Percentiles rank a stretch among this genome's conserved stretches.
phyloP scores from a whole-genome alignment of 2,329 filamentous ascomycete genomes.

The Neonectria magnoliae region DNA sequence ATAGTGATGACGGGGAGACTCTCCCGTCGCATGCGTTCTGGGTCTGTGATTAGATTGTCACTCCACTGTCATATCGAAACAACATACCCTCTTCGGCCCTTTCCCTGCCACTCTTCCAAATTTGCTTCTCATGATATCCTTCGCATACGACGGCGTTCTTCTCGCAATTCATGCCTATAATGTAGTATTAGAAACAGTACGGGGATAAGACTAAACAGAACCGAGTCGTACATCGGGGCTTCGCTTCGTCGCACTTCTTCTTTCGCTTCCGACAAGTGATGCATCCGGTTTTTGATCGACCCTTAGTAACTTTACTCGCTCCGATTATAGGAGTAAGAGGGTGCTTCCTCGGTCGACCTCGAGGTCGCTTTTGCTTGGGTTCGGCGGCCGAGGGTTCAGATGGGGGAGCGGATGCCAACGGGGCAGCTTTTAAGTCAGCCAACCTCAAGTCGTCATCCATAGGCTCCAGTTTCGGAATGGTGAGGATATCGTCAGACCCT shows the following conservation, averaged over 20 bases:
- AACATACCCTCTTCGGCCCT: slow-evolving; percentile 72
- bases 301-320: slow-evolving; percentile 79
- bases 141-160: slow-evolving; percentile 94
- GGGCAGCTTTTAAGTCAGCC: slow-evolving; percentile 60
- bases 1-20: slow-evolving; percentile 64
- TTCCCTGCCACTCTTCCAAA: slow-evolving; percentile 88
- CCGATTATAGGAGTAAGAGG: slow-evolving; percentile 68
- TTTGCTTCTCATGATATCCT: slow-evolving; percentile 85
- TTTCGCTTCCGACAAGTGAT: slow-evolving; percentile 75
- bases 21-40: slow-evolving; percentile 61
- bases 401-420: slow-evolving; percentile 32
- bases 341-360: slow-evolving; percentile 86
- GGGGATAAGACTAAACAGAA: background rate
- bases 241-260: slow-evolving; percentile 78
- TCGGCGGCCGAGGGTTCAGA: slow-evolving; percentile 38
- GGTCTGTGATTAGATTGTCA: slow-evolving; percentile 23
- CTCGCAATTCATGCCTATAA: slow-evolving; percentile 82
- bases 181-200: slow-evolving; percentile 31
- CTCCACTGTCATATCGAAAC: background rate
- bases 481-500: slow-evolving; percentile 55
- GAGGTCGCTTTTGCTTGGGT: slow-evolving; percentile 69
- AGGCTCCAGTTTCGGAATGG: slow-evolving; percentile 67
- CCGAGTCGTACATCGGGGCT: slow-evolving; percentile 65
- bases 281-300: slow-evolving; percentile 75
- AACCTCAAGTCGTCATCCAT: slow-evolving; percentile 65